Evolutionary conservation across 495 filamentous ascomycete genomes (phyloP).

Genomic region (Talaromyces nanjingensis): DNA sequence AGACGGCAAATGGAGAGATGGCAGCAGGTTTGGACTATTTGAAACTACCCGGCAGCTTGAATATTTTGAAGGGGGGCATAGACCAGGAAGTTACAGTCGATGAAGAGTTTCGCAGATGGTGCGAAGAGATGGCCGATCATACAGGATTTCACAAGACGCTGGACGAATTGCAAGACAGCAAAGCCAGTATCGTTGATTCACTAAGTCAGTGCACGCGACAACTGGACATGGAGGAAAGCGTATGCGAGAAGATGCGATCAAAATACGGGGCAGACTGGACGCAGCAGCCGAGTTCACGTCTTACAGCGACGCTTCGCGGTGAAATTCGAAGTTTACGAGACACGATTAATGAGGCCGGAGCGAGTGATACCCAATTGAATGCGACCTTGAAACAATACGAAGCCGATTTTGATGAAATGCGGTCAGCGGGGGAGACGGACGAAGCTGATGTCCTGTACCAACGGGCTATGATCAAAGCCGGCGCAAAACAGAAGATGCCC

Average conservation of each 20-base stretch:
- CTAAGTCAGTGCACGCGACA: constrained; percentile 78
- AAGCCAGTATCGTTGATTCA: constrained; percentile 59
- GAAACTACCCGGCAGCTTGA: constrained; percentile 79
- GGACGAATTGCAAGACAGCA: constrained; percentile 69
- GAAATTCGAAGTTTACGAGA: constrained; percentile 82
- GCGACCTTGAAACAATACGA: constrained; percentile 77
- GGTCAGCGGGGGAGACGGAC: constrained; percentile 76
- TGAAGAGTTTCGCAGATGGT: constrained; percentile 89
- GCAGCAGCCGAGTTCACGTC: constrained; percentile 84
- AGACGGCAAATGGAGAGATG: constrained; percentile 90
- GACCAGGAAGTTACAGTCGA: constrained; percentile 85
- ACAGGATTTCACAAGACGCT: constrained; percentile 69
- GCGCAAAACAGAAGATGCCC: constrained; percentile 52
- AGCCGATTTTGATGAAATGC: constrained; percentile 91
- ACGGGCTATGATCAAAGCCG: constrained; percentile 66
- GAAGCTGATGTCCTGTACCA: constrained; percentile 88
- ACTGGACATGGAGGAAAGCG: constrained; percentile 91
- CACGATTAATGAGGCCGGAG: constrained; percentile 80
- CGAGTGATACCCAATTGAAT: constrained; percentile 81
- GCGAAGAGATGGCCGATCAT: constrained; percentile 80
- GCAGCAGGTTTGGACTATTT: constrained; percentile 91
- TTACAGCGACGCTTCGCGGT: constrained; percentile 78
- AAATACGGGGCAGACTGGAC: constrained; percentile 97
- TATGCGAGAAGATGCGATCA: constrained; percentile 98
- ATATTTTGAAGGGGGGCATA: constrained; percentile 86